Conservation (phyloP, 2,329 filamentous ascomycete genomes). For the Penicillium sp. region DNA sequence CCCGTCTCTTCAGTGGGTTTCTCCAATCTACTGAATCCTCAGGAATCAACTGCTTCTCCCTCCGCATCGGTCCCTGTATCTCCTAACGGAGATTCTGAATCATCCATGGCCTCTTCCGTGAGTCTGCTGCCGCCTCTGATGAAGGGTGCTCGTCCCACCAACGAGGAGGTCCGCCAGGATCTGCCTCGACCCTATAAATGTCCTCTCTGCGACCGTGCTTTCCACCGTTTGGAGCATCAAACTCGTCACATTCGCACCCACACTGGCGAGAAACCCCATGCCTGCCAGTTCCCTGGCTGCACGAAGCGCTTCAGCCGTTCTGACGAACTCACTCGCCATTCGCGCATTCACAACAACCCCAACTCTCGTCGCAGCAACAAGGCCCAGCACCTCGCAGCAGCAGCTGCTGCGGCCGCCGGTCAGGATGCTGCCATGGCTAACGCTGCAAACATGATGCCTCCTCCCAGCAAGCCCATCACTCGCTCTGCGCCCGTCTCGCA, state of each 20-base stretch:
- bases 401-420: constrained; percentile 58
- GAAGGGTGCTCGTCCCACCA: constrained; percentile 57
- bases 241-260: constrained; percentile 91
- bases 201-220: constrained; percentile 96
- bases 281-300: constrained; percentile 92
- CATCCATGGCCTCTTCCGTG: constrained; percentile 49
- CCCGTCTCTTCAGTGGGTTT: constrained; percentile 75
- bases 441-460: constrained; percentile 73
- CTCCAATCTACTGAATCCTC: constrained; percentile 73
- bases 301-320: constrained; percentile 96
- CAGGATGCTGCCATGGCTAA: constrained; percentile 54
- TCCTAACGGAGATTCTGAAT: constrained; percentile 30
- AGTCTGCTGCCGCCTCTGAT: constrained; percentile 51
- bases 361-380: constrained; percentile 95
- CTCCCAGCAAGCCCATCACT: constrained; percentile 77
- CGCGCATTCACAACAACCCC: constrained; percentile 97
- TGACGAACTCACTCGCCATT: constrained; percentile 94
- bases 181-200: constrained; percentile 97
- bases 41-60: constrained; percentile 37
- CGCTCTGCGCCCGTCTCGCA: constrained; percentile 87
- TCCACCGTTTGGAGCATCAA: constrained; percentile 97
- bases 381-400: constrained; percentile 65
- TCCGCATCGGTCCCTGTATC: constrained; percentile 21
- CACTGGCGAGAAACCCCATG: constrained; percentile 97
- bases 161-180: constrained; percentile 70